A percentile compares a stretch with the other conserved stretches of the same genome.
Evolutionary conservation across 75 land plant genomes (phyloP).

Genomic region (Sequoia sempervirens): DNA sequence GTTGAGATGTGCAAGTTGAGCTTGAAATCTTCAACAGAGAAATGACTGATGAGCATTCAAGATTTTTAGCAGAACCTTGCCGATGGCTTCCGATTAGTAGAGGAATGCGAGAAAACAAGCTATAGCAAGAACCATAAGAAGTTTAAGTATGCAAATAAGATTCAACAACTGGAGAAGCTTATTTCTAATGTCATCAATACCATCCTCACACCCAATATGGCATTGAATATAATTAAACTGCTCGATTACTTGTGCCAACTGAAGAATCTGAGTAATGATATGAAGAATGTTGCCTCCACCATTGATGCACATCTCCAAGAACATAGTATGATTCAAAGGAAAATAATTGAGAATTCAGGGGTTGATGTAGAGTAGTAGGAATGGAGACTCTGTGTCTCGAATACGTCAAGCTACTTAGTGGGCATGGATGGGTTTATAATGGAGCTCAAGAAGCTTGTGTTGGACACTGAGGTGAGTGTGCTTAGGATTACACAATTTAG

Average conservation of each 20-base stretch:
- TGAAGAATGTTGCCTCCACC: neutral
- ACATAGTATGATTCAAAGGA: neutral
- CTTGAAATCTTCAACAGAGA: too few relatives aligned
- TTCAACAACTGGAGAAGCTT: neutral
- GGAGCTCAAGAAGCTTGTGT: neutral
- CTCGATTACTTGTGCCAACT: too few relatives aligned
- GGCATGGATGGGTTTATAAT: neutral
- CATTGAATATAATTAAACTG: neutral
- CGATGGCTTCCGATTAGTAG: neutral
- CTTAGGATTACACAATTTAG: neutral
- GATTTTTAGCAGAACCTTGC: neutral
- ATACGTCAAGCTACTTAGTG: neutral
- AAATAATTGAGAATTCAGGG: neutral
- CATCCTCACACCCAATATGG: neutral
- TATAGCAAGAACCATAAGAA: neutral
- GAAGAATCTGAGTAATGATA: too few relatives aligned
- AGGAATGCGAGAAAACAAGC: neutral
- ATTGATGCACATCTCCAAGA: neutral
- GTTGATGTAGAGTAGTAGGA: neutral
- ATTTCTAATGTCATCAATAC: neutral
- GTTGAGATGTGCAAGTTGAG: neutral
- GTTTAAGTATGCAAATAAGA: neutral
- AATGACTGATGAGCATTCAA: neutral
- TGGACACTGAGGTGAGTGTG: neutral
- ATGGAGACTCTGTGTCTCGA: neutral